Conservation (phyloP, 768 basidiomycete species). For the Gymnopilus junonius region DNA sequence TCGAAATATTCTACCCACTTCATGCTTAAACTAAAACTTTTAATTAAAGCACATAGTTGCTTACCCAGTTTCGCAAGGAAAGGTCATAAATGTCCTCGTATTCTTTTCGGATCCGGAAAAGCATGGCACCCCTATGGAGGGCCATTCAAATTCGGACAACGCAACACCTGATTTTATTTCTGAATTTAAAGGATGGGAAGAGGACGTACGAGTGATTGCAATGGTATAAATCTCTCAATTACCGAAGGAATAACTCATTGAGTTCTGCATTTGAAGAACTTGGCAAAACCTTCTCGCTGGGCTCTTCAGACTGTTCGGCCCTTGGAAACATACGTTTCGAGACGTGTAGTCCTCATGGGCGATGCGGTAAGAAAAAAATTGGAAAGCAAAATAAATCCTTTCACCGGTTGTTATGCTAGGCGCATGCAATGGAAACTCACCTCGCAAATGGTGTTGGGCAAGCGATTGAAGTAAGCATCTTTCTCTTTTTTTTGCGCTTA, state of each 20-base stretch:
- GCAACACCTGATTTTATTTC: slow-evolving; percentile 30
- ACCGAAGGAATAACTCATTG: neutral
- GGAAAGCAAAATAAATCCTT: neutral
- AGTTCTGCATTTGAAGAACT: slow-evolving; percentile 14
- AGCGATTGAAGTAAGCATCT: slow-evolving; percentile 23
- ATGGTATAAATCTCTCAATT: neutral
- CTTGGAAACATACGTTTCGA: slow-evolving; percentile 17
- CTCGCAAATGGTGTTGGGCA: slow-evolving; percentile 28
- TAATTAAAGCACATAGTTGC: slow-evolving; percentile 34
- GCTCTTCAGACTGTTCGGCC: slow-evolving; percentile 24
- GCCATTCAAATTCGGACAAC: slow-evolving; percentile 27
- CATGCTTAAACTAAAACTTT: no score
- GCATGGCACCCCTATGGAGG: slow-evolving; percentile 29
- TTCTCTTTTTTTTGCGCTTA: neutral
- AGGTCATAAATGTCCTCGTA: slow-evolving; percentile 32
- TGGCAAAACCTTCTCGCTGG: slow-evolving; percentile 21
- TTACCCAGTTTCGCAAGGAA: slow-evolving; percentile 37
- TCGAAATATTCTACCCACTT: neutral
- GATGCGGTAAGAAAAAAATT: slow-evolving; percentile 26
- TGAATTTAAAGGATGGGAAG: slow-evolving; percentile 33
- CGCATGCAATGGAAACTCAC: slow-evolving; percentile 28
- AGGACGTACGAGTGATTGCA: slow-evolving; percentile 27
- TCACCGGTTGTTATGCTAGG: slow-evolving; percentile 7
- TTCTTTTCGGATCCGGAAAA: slow-evolving; percentile 26
- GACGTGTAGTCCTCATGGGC: slow-evolving; percentile 22